A percentile compares a stretch with the other conserved stretches of the same genome.
Conservation (phyloP, 495 filamentous ascomycete species). For the Pseudomonodictys pantanalensis region DNA sequence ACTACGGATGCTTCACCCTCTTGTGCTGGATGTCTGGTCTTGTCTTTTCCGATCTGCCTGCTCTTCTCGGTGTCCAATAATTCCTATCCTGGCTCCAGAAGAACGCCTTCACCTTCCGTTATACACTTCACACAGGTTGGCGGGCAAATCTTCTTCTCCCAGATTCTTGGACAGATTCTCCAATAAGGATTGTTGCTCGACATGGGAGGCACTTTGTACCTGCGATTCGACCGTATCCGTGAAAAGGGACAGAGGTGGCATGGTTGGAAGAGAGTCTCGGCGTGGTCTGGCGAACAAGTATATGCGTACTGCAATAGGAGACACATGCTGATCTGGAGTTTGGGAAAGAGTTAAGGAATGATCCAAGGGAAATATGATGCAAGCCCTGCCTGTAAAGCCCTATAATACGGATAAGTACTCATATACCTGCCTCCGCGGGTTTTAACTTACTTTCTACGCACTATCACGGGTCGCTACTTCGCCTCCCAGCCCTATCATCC, state of each 20-base stretch:
- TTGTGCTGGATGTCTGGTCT: too few species aligned
- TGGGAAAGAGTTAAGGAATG: background rate
- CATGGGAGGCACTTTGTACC: background rate
- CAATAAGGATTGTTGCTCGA: constrained; percentile 3
- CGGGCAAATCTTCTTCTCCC: constrained; percentile 22
- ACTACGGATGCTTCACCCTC: too few species aligned
- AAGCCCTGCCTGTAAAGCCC: background rate
- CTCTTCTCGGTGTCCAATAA: too few species aligned
- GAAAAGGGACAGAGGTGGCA: background rate
- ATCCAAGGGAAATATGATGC: background rate
- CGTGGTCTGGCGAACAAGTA: constrained; percentile 5
- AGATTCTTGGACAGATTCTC: background rate
- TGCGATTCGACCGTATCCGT: background rate
- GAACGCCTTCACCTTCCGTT: background rate
- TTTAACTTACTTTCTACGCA: too few species aligned
- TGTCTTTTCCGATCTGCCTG: too few species aligned
- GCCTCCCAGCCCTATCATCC: too few species aligned
- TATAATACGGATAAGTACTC: background rate
- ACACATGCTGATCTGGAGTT: too few species aligned
- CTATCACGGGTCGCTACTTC: too few species aligned
- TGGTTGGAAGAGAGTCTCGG: constrained; percentile 20
- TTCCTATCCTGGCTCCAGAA: too few species aligned
- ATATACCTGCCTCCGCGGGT: too few species aligned
- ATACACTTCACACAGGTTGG: constrained; percentile 13
- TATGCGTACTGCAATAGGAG: constrained; percentile 17